These are phyloP conservation scores for Priceomyces medius DNA, from an alignment of 805 yeast genomes.

Conservation along the genomic window DNA sequence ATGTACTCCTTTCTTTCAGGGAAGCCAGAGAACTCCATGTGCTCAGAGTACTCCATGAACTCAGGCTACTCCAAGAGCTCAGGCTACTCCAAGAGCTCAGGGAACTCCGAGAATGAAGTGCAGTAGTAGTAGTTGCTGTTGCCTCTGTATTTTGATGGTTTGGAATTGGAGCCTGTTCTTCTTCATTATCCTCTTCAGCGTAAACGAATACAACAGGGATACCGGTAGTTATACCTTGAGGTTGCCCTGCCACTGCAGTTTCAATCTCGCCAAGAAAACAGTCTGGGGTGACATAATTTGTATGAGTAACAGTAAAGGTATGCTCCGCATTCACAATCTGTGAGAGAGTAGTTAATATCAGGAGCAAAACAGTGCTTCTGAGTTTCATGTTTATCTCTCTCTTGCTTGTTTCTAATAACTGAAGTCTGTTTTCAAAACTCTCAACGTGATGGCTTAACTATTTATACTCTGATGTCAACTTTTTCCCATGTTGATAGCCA, in stretches of 20 bases:
- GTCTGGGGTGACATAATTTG: slow-evolving; percentile 24
- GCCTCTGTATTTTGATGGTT: neutral
- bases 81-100: slow-evolving; percentile 19
- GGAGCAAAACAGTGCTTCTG: neutral
- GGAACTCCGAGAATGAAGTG: slow-evolving; percentile 16
- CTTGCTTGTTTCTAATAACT: neutral
- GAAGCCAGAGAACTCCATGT: slow-evolving; percentile 1
- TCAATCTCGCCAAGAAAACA: slow-evolving; percentile 19
- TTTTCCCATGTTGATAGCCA: too few relatives aligned
- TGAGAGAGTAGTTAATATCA: neutral
- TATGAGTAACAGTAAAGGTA: slow-evolving; percentile 23
- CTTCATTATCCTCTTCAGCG: slow-evolving; percentile 10
- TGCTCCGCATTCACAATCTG: slow-evolving; percentile 10
- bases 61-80: slow-evolving; percentile 17
- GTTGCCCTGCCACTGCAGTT: slow-evolving; percentile 19
- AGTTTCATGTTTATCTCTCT: neutral
- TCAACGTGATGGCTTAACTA: too few relatives aligned
- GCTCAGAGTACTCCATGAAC: slow-evolving; percentile 11
- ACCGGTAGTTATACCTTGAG: slow-evolving; percentile 20
- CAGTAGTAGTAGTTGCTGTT: slow-evolving; percentile 15
- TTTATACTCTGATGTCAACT: too few relatives aligned
- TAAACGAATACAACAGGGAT: slow-evolving; percentile 32
- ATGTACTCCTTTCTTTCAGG: neutral
- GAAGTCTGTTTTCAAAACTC: too few relatives aligned
- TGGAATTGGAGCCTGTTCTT: neutral